These are phyloP conservation scores for Penicillium malachiteum DNA, from an alignment of 495 filamentous ascomycete genomes.

Conservation along the genomic window DNA sequence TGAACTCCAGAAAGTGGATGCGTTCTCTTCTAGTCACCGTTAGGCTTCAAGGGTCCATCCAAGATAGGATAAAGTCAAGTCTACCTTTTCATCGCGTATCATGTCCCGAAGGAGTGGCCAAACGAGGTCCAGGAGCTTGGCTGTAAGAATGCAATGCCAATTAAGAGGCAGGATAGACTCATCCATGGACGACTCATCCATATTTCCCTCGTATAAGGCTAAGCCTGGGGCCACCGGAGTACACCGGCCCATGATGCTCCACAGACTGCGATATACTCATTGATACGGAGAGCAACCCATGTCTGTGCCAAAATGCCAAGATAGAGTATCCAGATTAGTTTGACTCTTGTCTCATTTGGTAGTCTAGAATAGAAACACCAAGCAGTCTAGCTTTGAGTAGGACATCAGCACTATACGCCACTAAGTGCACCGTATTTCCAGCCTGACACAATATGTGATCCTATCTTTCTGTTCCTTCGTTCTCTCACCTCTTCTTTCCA, in stretches of 20 bases:
- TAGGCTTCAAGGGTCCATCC: background rate
- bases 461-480: slow-evolving; percentile 4
- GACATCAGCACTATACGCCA: slow-evolving; percentile 5
- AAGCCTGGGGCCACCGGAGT: background rate
- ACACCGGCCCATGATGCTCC: background rate
- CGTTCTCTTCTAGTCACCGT: background rate
- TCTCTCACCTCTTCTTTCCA: slow-evolving; percentile 4
- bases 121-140: background rate
- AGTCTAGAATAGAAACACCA: background rate
- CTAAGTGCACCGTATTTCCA: slow-evolving; percentile 8
- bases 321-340: slow-evolving; percentile 7
- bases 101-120: background rate
- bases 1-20: background rate
- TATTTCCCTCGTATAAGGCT: background rate
- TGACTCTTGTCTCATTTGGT: slow-evolving; percentile 12
- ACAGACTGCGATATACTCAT: background rate
- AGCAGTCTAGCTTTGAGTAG: background rate
- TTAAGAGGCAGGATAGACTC: background rate
- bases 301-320: slow-evolving; percentile 7
- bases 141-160: background rate
- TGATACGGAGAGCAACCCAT: background rate
- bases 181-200: background rate
- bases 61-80: background rate
- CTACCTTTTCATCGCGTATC: background rate
- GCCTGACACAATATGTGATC: slow-evolving; percentile 10